These are phyloP conservation scores for Coemansia sp. DNA, from an alignment of 192 early-diverging fungal species.

Conservation along the genomic window DNA sequence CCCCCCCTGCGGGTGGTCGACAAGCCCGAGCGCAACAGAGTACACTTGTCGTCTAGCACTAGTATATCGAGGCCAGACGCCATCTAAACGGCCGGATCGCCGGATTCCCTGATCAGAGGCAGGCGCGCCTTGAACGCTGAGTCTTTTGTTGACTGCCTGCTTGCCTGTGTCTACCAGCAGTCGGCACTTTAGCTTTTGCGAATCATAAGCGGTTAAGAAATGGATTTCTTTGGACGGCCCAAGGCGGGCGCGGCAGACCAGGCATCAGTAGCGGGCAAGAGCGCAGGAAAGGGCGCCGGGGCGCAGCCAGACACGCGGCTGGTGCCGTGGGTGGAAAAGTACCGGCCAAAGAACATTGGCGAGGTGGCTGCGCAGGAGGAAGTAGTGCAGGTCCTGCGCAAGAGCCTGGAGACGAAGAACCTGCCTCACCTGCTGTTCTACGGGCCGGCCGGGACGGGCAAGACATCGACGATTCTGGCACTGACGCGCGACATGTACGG, in stretches of 20 bases:
- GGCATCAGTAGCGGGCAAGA: conserved; percentile 1
- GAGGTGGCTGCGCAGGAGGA: conserved; percentile 90
- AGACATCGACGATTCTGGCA: conserved; percentile 92
- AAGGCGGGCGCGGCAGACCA: conserved; percentile 1
- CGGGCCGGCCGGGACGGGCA: conserved; percentile 97
- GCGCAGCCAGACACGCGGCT: conserved; percentile 3
- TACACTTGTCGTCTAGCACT: no score
- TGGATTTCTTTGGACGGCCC: conserved; percentile 41
- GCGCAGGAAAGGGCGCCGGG: not conserved
- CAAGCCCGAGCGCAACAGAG: no score
- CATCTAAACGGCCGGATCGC: no score
- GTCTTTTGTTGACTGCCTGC: no score
- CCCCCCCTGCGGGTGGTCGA: no score
- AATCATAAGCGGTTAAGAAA: no score
- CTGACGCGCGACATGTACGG: conserved; percentile 63
- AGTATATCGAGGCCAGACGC: no score
- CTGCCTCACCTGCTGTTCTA: conserved; percentile 95
- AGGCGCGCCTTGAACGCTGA: no score
- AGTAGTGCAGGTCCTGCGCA: conserved; percentile 74
- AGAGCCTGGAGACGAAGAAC: conserved; percentile 82
- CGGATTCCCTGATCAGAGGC: no score
- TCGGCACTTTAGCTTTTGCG: no score
- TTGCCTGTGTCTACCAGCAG: no score
- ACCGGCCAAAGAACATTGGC: conserved; percentile 82
- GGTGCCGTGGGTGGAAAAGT: conserved; percentile 90